phyloP scores from a whole-genome alignment of 768 basidiomycete genomes.

The Trametes punicea region DNA sequence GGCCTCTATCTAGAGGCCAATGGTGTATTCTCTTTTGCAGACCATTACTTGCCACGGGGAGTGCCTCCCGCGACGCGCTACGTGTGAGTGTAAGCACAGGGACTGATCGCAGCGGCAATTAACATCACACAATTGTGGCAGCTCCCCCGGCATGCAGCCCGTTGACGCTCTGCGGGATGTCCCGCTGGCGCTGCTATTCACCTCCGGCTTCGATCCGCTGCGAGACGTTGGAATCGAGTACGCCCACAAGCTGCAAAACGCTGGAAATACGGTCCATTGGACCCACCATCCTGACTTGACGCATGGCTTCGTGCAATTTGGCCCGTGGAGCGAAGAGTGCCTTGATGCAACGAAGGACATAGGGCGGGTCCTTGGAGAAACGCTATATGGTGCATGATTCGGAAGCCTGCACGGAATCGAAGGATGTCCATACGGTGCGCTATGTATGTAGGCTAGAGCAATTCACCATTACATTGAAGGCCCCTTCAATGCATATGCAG shows the following conservation, averaged over 20 bases:
- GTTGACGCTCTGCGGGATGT: background rate
- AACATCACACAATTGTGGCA: background rate
- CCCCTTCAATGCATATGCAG: too few relatives aligned
- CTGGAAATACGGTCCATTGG: conserved; percentile 8
- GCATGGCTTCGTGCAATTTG: conserved; percentile 17
- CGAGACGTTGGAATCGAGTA: conserved; percentile 15
- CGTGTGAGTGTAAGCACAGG: background rate
- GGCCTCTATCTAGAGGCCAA: conserved; percentile 16
- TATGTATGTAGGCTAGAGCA: too few relatives aligned
- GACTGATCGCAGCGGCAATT: background rate
- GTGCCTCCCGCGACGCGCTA: background rate
- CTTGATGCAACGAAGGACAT: conserved; percentile 1
- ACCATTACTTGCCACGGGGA: conserved; percentile 12
- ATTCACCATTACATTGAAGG: too few relatives aligned
- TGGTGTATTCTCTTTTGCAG: conserved; percentile 12
- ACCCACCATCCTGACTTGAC: conserved; percentile 10
- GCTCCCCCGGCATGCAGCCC: conserved; percentile 7
- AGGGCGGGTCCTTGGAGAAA: background rate
- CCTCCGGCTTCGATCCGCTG: conserved; percentile 13
- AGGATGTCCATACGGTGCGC: background rate
- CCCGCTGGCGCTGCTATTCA: conserved; percentile 8
- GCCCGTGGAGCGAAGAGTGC: conserved; percentile 14
- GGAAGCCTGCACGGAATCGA: background rate
- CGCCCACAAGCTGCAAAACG: conserved; percentile 11
- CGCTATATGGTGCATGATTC: background rate